Conservation (phyloP, 768 basidiomycete species). For the Tephrocybe rancida region DNA sequence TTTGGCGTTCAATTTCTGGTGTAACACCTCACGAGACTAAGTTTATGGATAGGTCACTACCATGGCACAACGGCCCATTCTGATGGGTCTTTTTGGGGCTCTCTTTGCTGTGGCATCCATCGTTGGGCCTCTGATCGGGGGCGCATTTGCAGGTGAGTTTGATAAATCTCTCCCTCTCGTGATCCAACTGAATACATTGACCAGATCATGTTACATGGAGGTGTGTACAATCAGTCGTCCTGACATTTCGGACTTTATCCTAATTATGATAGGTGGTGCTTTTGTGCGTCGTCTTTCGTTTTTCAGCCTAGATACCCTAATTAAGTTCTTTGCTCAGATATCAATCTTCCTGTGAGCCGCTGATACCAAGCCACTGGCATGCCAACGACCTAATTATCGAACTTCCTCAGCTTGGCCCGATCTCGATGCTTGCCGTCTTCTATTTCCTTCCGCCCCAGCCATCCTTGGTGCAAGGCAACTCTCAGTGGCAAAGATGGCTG, state of each 20-base stretch:
- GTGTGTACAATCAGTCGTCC: background rate
- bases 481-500: conserved; percentile 12
- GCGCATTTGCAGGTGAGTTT: conserved; percentile 16
- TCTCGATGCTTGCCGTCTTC: conserved; percentile 19
- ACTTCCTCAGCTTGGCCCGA: conserved; percentile 11
- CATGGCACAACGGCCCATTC: conserved; percentile 19
- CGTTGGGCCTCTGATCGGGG: conserved; percentile 34
- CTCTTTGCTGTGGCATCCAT: conserved; percentile 39
- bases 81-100: conserved; percentile 22
- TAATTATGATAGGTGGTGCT: conserved; percentile 20
- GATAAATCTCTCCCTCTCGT: background rate
- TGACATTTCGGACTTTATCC: background rate
- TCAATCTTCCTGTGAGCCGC: conserved; percentile 1
- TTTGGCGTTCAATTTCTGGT: background rate
- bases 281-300: conserved; percentile 18
- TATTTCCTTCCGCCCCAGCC: conserved; percentile 18
- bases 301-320: background rate
- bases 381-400: conserved; percentile 14
- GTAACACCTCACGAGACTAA: background rate
- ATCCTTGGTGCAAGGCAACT: background rate
- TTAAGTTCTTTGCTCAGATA: background rate
- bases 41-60: conserved; percentile 1
- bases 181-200: conserved; percentile 16
- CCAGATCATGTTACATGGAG: conserved; percentile 24
- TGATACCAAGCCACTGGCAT: background rate